Base-by-base conservation (phyloP, 2,329 filamentous ascomycete species). In the Pseudocercospora fuligena region DNA sequence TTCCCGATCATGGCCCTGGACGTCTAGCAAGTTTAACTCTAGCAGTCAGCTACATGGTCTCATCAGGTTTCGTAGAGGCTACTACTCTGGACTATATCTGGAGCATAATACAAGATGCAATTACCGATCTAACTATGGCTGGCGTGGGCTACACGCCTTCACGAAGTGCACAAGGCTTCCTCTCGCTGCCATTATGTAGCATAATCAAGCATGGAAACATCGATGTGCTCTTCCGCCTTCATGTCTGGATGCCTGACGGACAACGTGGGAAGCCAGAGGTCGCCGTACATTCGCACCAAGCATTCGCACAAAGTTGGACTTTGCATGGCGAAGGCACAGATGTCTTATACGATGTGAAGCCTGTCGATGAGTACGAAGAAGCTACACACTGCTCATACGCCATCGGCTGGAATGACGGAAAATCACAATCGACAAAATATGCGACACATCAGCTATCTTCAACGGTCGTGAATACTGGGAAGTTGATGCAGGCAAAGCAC, bases 241-340 rank as follows among this genome's bases (percentile, higher is more conserved):
- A 81, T 63, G 73, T 80, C 19, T 73, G 71, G 71, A 60, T 79
- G 46, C 77, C 78, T 1, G 76, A 78, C 60, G 74, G 73, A 0
- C 47, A 74, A 25, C 73, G 76, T 23, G 76, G 75, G 2, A 74
- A 73, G 31, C 63, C 60, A 0, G 70, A 72, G 3, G 72, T 77
- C 11, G 65, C 66, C 1, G 68, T 80, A 14, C 79, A 79, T 62
- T 76, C 76, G 1, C 79, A 81, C 53, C 78, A 80, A 60, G 64
- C 75, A 0, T 78, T 75, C 61, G 78, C 71, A 0, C 77, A 79
- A 64, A 79, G 78, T 64, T 81, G 79, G 78, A 73, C 80, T 8
- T 68, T 81, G 12, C 75, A 76, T 0, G 79, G 79, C 9, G 66
- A 77, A 60, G 78, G 75, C 1, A 69, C n/a, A 6, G 76, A 80